Evolutionary conservation across 176 grass and related monocot genomes (phyloP), one percentile per base, ranked within the genome.

Genomic region (Puccinellia tenuiflora): DNA sequence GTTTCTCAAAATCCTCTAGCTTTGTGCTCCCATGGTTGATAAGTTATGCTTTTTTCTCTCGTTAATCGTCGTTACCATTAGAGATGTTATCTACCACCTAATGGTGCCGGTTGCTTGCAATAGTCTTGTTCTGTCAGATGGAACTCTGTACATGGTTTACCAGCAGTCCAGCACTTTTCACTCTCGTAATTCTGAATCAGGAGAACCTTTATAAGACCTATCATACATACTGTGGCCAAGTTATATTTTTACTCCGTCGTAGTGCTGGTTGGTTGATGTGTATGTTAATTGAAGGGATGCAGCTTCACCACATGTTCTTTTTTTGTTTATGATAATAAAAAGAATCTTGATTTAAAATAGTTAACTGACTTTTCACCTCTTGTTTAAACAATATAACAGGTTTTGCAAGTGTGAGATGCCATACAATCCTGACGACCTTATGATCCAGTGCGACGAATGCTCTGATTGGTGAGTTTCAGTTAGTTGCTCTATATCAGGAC

Each of bases 321-420:
- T 18, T 38, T 68, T 68, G 26, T 20, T 13, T 30, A 68, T 79
- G 31, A 33, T 79, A 34, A 5, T n/a, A 43, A 34, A 79, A 24
- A 43, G 28, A 28, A 60, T 85, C 17, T 70, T 64, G 6, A 56
- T 30, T 55, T 57, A 6, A 17, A 42, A 53, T 74, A n/a, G 40
- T 14, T 45, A 62, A 30, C 24, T 78, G 28, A 34, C 77, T 37
- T 78, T 83, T 64, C 18, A 33, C 83, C 52, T 76, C 52, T 79
- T 48, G 0, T 71, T 47, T 74, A 28, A 86, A 78, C 45, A 39
- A 55, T 60, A 6, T 83, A 62, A 55, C 84, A 98, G 92, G 85
- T 98, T 98, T 95, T 98, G 92, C 85, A 98, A 98, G 79, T 98
- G 96, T 90, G 96, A 98, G 82, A 98, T 98, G 96, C 96, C 96